These are phyloP conservation scores for Aspergillus pseudonomiae DNA, from an alignment of 2,329 filamentous ascomycete genomes.

Conservation along the genomic window DNA sequence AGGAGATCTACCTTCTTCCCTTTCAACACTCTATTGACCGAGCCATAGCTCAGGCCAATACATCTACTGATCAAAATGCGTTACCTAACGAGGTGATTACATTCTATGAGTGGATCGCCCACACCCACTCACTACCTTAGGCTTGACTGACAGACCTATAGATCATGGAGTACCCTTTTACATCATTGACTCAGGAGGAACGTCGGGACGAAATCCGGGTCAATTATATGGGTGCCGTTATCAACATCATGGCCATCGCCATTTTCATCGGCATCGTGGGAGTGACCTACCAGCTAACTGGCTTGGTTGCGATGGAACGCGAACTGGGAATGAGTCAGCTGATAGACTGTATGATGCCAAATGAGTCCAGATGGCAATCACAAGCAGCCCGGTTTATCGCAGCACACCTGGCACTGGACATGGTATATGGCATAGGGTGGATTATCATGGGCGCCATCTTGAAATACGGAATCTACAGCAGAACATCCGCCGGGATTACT, in stretches of 20 bases:
- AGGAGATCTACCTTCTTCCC: slow-evolving; percentile 76
- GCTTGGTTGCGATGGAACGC: slow-evolving; percentile 81
- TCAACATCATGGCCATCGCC: slow-evolving; percentile 74
- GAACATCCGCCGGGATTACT: slow-evolving; percentile 66
- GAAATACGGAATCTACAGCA: slow-evolving; percentile 63
- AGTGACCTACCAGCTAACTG: slow-evolving; percentile 83
- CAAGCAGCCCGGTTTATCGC: slow-evolving; percentile 77
- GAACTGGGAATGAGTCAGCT: slow-evolving; percentile 86
- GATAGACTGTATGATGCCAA: slow-evolving; percentile 89
- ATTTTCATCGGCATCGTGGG: slow-evolving; percentile 81
- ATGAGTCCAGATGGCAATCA: slow-evolving; percentile 71
- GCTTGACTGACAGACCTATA: slow-evolving; percentile 14
- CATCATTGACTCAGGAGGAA: slow-evolving; percentile 69
- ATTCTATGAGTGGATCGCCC: not conserved
- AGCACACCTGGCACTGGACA: slow-evolving; percentile 77
- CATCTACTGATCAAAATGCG: slow-evolving; percentile 40
- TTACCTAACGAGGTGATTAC: slow-evolving; percentile 43
- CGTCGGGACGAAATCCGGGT: slow-evolving; percentile 66
- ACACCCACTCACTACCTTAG: not conserved
- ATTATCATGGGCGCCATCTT: slow-evolving; percentile 72
- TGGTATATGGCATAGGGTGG: slow-evolving; percentile 83
- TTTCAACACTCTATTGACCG: slow-evolving; percentile 77
- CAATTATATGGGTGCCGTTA: slow-evolving; percentile 72
- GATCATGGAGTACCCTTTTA: slow-evolving; percentile 74
- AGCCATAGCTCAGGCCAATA: slow-evolving; percentile 65